Evolutionary conservation across 768 basidiomycete genomes (phyloP), one percentile per base, ranked within the genome.

Genomic region (Lentinula raphanica): DNA sequence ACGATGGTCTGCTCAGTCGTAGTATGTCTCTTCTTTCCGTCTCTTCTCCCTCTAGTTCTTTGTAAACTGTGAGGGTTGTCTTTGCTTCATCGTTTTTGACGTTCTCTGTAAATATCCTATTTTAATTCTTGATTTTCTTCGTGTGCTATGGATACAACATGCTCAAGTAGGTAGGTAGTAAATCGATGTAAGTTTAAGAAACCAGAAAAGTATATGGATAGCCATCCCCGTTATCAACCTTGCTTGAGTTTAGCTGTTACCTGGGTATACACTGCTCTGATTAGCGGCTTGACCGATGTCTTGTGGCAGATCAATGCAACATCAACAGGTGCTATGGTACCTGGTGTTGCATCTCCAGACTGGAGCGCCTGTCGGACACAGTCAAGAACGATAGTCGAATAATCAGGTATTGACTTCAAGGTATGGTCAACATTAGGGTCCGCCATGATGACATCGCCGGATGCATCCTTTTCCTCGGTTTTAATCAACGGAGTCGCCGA

Each of bases 281-380:
- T 74, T 17, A 88, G 68, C 21, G 74, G 70, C 27, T 75, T 70
- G 5, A 87, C 79, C 31, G 75, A 68, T 25, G 60, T 62, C 5
- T 77, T 72, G 36, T 81, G 79, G 62, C 88, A 90, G 3, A 90
- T 73, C 1, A 88, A 72, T 0, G 88, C 88, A 3, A 85, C 73
- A 56, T 84, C 82, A 50, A 90, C 71, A 0, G 79, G 72, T 5
- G 82, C 82, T 54, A 88, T 73, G 58, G 74, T 78, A 21, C 76
- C 75, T 35, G 68, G 59, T 25, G 61, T 59, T 9, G 73, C 60
- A 6, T 64, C 62, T 4, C 69, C 71, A 8, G 72, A 66, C 5
- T 69, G 62, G 23, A 73, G 54, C 17, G 72, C 71, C 35, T 72
- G 76, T 39, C 72, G 74, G n/a, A 87, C 77, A 3, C 78, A 80